phyloP scores from a whole-genome alignment of 2,329 filamentous ascomycete species.

The Atkinsonella hypoxylon region DNA sequence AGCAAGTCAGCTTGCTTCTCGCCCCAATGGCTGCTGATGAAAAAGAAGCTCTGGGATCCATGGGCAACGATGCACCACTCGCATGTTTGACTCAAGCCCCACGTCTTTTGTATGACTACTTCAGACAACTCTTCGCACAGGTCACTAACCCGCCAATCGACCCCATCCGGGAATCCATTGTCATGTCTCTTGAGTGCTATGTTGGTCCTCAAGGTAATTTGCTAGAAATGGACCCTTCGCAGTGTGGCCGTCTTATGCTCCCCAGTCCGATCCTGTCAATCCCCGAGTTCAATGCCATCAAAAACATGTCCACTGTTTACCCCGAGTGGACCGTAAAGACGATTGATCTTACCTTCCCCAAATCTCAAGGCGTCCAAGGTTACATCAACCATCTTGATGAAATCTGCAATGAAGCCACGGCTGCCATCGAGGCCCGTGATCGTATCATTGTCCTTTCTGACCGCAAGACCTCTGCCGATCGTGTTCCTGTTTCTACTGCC shows the following conservation, averaged over 20 bases:
- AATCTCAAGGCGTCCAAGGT: conserved; percentile 67
- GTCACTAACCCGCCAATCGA: conserved; percentile 97
- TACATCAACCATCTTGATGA: conserved; percentile 79
- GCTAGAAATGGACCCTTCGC: conserved; percentile 81
- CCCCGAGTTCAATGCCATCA: conserved; percentile 80
- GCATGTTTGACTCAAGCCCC: conserved; percentile 86
- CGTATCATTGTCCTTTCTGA: conserved; percentile 85
- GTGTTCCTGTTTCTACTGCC: conserved; percentile 74
- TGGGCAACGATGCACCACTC: conserved; percentile 93
- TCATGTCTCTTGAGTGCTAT: conserved; percentile 96
- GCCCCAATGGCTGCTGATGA: conserved; percentile 95
- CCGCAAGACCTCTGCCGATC: conserved; percentile 69
- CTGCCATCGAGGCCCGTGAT: conserved; percentile 71
- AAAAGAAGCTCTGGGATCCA: conserved; percentile 92
- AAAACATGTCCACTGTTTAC: conserved; percentile 61
- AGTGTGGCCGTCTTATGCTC: conserved; percentile 75
- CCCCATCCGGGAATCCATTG: conserved; percentile 90
- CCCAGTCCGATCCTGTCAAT: conserved; percentile 84
- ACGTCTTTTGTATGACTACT: conserved; percentile 87
- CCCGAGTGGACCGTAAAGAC: conserved; percentile 76
- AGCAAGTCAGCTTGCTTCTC: conserved; percentile 84
- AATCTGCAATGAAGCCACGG: conserved; percentile 75
- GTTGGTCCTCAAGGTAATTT: conserved; percentile 93
- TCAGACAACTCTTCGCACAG: conserved; percentile 93
- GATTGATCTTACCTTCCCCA: conserved; percentile 90